phyloP scores from a whole-genome alignment of 2,329 filamentous ascomycete species.

The Periconia sp. region DNA sequence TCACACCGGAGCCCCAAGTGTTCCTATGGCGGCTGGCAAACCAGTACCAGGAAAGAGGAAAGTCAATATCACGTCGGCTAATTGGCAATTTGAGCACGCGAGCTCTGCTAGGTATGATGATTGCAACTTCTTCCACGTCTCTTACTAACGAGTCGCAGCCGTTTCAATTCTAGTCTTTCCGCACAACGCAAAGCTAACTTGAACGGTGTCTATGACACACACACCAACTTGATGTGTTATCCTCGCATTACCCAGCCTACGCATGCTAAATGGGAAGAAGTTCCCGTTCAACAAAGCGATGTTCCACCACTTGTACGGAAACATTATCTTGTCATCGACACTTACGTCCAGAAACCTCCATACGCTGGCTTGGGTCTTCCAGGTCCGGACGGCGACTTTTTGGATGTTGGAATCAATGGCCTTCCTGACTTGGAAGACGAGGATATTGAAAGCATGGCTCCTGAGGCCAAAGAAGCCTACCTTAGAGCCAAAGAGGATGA shows the following conservation, averaged over 20 bases:
- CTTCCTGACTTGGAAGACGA: slow-evolving; percentile 67
- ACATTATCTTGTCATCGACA: slow-evolving; percentile 66
- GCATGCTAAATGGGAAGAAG: slow-evolving; percentile 77
- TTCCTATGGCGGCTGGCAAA: slow-evolving; percentile 76
- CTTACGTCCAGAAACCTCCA: slow-evolving; percentile 60
- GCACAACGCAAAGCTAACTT: slow-evolving; percentile 69
- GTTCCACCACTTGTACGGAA: slow-evolving; percentile 61
- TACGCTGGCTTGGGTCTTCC: slow-evolving; percentile 61
- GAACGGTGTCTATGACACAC: slow-evolving; percentile 83
- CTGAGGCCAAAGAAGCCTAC: slow-evolving; percentile 73
- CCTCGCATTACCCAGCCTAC: slow-evolving; percentile 88
- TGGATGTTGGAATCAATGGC: slow-evolving; percentile 56
- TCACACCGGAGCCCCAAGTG: slow-evolving; percentile 75
- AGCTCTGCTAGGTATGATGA: slow-evolving; percentile 74
- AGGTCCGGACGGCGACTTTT: slow-evolving; percentile 56
- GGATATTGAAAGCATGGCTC: slow-evolving; percentile 65
- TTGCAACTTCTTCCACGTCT: not conserved
- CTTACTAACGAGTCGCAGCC: slow-evolving; percentile 55
- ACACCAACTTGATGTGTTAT: slow-evolving; percentile 90
- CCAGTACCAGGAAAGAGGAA: slow-evolving; percentile 74
- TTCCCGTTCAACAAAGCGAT: slow-evolving; percentile 50
- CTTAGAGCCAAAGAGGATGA: slow-evolving; percentile 67
- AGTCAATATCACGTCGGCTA: slow-evolving; percentile 86
- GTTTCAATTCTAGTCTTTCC: slow-evolving; percentile 78
- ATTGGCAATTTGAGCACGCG: slow-evolving; percentile 96